Conservation (phyloP, 148 eudicot species). For the Agrostemma githago region DNA sequence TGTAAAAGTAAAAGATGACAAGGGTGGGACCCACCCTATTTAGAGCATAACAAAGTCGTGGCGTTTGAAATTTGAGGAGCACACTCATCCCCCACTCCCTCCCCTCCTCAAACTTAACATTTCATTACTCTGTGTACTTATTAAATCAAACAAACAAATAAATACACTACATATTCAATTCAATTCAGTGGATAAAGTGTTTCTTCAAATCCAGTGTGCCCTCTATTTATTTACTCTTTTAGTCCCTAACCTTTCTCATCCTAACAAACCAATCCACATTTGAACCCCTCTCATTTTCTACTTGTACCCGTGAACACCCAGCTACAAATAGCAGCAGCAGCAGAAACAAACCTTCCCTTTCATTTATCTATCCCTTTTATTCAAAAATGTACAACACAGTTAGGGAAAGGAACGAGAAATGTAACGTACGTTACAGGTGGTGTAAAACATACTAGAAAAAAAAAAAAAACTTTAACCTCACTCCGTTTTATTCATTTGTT, state of each 20-base stretch:
- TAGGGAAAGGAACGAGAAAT: not conserved
- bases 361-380: not conserved
- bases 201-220: not conserved
- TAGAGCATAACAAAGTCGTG: no score
- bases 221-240: not conserved
- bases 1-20: no score
- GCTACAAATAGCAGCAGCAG: not conserved
- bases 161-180: not conserved
- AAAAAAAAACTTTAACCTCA: not conserved
- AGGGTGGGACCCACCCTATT: no score
- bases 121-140: no score
- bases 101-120: not conserved
- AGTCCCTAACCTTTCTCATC: no score
- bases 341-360: not conserved
- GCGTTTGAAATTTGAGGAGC: not conserved
- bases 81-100: not conserved
- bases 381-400: not conserved
- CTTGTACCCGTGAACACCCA: not conserved
- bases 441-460: not conserved
- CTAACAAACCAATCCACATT: no score
- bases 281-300: no score
- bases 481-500: no score
- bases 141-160: not conserved
- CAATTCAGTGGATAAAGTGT: not conserved
- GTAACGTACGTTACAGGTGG: not conserved